Base-by-base conservation (phyloP, 768 basidiomycete species). In the Gelatoporia subvermispora region DNA sequence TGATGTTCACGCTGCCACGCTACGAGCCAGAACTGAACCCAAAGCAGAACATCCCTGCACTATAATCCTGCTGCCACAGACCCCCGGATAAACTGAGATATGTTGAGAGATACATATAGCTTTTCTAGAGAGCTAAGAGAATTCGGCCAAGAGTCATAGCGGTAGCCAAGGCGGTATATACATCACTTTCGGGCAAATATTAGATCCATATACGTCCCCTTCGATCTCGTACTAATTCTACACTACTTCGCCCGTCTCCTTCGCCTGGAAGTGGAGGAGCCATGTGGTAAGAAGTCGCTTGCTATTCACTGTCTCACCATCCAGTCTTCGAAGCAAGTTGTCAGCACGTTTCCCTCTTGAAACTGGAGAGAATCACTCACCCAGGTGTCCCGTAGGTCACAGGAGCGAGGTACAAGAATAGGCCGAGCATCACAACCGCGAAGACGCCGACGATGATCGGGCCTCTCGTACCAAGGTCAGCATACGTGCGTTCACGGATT, bases 301-400 rank as follows among this genome's bases (percentile, higher is more conserved):
- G 59, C 80, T 73, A 65, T 93, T 92, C 55, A 99, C 92, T 60
- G 82, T 71, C 23, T 90, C 84, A 17, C 93, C 90, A 35, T 84
- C 82, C 68, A 98, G 73, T 37, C 93, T 95, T 58, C 23, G 43
- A 38, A 42, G n/a, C 3, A 25, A 16, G 21, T 31, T 34, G 39
- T 40, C 41, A 51, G 41, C 35, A 25, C 31, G 23, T 8, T 8
- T 23, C 31, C 11, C 9, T 18, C 3, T 3, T 4, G 22, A 20
- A 51, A 41, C 17, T 36, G 35, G 37, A 24, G 37, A 17, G 41
- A 53, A n/a, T n/a, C 3, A 74, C 87, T 62, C 71, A 96, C 93
- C 93, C 90, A 53, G 93, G 93, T n/a, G 88, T 86, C 37, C 94
- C 96, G 65, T 95, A 99, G 15, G 95, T 97, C 59, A 99, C 71